These are phyloP conservation scores for Copromyces sp. DNA, from an alignment of 495 filamentous ascomycete species.

Conservation along the genomic window DNA sequence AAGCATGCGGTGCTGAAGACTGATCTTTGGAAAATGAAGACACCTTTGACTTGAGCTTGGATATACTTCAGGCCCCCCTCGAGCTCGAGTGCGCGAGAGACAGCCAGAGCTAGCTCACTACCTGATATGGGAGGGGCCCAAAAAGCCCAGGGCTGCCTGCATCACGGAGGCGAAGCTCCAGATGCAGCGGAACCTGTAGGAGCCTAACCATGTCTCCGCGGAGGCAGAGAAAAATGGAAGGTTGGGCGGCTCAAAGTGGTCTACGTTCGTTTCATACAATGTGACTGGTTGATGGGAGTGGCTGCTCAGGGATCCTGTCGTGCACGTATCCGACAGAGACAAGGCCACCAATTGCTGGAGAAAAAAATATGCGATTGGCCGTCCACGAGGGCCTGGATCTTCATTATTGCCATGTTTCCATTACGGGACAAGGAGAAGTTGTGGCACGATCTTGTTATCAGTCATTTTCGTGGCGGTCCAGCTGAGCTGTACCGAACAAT, in stretches of 20 bases:
- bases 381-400: neutral
- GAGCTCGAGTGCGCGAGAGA: neutral
- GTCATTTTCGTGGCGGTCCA: neutral
- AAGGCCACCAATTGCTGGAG: neutral
- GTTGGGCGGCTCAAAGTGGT: neutral
- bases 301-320: neutral
- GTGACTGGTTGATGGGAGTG: neutral
- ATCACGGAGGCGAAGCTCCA: neutral
- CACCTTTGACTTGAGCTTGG: neutral
- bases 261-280: neutral
- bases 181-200: neutral
- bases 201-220: neutral
- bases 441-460: neutral
- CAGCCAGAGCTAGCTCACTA: neutral
- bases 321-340: neutral
- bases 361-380: neutral
- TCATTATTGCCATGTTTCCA: neutral
- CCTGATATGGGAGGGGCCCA: neutral
- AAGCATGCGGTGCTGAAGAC: neutral
- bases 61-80: neutral
- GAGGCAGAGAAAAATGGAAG: neutral
- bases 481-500: neutral
- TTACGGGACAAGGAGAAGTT: neutral
- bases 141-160: neutral
- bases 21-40: neutral